Percentiles rank a stretch among this genome's conserved stretches.
Evolutionary conservation across 331 rosid species (phyloP).

Genomic region (Quercus tomentella): DNA sequence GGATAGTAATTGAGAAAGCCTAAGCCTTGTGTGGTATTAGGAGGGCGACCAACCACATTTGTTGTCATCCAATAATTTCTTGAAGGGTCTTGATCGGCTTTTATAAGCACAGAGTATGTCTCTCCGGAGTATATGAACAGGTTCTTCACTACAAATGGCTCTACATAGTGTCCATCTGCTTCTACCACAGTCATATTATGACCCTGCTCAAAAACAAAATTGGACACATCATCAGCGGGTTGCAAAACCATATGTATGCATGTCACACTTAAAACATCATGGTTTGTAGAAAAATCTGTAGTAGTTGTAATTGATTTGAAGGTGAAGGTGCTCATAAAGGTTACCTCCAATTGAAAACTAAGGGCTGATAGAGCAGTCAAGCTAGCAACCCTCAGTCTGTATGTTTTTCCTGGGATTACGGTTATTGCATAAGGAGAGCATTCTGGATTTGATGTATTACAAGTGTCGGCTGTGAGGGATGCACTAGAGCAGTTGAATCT

Average conservation of each 20-base stretch:
- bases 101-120: constrained; percentile 77
- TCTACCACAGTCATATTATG: constrained; percentile 91
- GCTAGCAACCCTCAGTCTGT: constrained; percentile 62
- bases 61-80: constrained; percentile 83
- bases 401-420: constrained; percentile 63
- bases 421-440: constrained; percentile 56
- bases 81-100: constrained; percentile 63
- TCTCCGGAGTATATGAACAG: constrained; percentile 84
- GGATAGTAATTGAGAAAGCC: constrained; percentile 78
- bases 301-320: not conserved
- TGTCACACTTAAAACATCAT: not conserved
- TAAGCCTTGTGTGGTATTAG: constrained; percentile 68
- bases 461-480: constrained; percentile 29
- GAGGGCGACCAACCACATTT: constrained; percentile 48
- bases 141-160: constrained; percentile 69
- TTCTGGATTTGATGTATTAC: constrained; percentile 51
- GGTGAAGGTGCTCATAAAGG: not conserved
- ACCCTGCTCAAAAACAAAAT: constrained; percentile 38
- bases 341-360: constrained; percentile 79
- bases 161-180: constrained; percentile 88
- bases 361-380: constrained; percentile 79
- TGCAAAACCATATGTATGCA: too few species aligned
- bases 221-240: not conserved
- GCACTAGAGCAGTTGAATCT: constrained; percentile 58
- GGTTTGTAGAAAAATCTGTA: not conserved